Evolutionary conservation across 208 protist genomes (phyloP), one percentile per base, ranked within the genome.

Genomic region (Crithidia sp.): DNA sequence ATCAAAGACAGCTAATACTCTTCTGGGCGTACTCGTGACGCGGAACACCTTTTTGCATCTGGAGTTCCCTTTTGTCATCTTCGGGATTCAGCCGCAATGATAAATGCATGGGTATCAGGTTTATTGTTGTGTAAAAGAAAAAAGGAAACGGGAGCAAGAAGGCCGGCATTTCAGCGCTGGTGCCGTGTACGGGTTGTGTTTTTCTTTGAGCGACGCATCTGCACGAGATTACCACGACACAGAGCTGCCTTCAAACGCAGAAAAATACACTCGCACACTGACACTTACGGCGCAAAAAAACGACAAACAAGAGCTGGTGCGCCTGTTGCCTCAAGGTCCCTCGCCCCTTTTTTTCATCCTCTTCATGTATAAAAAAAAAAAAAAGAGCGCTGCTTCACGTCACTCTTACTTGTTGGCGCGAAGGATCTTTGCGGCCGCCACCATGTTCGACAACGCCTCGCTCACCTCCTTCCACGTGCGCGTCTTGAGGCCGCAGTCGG

Each of bases 401-500:
- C 52, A 69, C 63, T 60, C 45, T 28, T 44, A 39, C 60, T 87
- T 83, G 53, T 68, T 76, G 10, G 37, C 17, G 63, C 85, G 82
- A 36, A 90, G 62, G 37, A 77, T 54, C 56, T 78, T 79, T 12
- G 85, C 82, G 8, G 80, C 82, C 14, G 69, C 80, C 19, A 90
- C 85, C 85, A 90, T 87, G 71, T 85, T 87, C 39, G 63, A 53
- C 44, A 90, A 69, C 36, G 83, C 79, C 13, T 70, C 67, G 40
- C 77, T 64, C 36, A 64, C 72, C 69, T 90, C 86, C 14, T 84
- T 61, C 79, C 76, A 88, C 9, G 61, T 73, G 50, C 91, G 77
- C 28, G 93, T 97, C 74, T 97, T 97, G 7, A 96, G 76, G 57
- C 93, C 93, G 79, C 93, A 97, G 77, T 97, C 94, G 64, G 94